Evolutionary conservation across 176 grass and related monocot species (phyloP).

Genomic region (Oryza glaberrima): DNA sequence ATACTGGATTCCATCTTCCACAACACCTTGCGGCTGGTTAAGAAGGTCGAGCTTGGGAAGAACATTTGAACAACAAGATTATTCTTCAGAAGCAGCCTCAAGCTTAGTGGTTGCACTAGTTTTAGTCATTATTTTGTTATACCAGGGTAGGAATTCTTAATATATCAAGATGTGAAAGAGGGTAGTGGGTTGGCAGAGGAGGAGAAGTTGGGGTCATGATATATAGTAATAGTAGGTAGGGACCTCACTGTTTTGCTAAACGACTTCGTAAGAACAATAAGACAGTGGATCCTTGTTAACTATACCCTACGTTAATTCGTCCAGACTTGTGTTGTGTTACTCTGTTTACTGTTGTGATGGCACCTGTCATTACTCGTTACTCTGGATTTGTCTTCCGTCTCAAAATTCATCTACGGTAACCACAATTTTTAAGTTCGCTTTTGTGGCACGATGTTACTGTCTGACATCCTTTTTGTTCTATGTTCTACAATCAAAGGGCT

Average conservation of each 20-base stretch:
- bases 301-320: not conserved
- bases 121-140: constrained; percentile 55
- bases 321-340: not conserved
- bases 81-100: constrained; percentile 11
- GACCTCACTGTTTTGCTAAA: constrained; percentile 19
- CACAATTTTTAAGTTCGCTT: too few species aligned
- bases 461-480: too few species aligned
- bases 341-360: not conserved
- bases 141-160: constrained; percentile 33
- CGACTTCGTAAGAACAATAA: constrained; percentile 22
- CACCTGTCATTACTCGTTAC: not conserved
- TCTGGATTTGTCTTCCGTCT: not conserved
- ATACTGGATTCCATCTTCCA: constrained; percentile 98
- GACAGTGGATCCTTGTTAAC: constrained; percentile 18
- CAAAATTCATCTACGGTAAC: not conserved
- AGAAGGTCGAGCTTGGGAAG: constrained; percentile 95
- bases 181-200: not conserved
- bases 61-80: constrained; percentile 52
- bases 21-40: constrained; percentile 81
- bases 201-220: constrained; percentile 3
- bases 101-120: constrained; percentile 40
- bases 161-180: constrained; percentile 17
- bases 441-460: too few species aligned
- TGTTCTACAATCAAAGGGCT: too few species aligned
- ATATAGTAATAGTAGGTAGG: not conserved